Percentiles rank a stretch among this genome's conserved stretches.
These are phyloP conservation scores for Sclerotinia borealis DNA, from an alignment of 2,329 filamentous ascomycete genomes.

Conservation along the genomic window DNA sequence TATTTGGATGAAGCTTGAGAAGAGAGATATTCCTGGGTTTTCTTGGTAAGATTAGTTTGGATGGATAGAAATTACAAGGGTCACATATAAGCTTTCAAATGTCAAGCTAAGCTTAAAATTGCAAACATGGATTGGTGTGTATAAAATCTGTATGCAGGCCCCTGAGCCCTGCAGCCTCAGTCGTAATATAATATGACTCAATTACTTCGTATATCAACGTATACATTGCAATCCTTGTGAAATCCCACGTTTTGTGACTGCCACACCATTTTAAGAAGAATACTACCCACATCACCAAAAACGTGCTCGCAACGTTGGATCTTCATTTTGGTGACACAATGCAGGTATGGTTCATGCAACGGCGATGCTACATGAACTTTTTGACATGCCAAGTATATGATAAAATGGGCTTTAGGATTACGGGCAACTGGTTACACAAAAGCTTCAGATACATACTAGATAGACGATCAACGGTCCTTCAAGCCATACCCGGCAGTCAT, in stretches of 20 bases:
- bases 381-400: too few species aligned
- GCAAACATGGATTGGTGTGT: too few species aligned
- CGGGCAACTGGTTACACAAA: background rate
- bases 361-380: background rate
- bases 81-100: background rate
- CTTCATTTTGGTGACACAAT: background rate
- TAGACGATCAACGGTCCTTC: background rate
- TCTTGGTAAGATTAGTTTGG: background rate
- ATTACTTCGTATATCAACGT: background rate
- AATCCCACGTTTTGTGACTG: background rate
- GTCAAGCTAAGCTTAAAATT: background rate
- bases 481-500: background rate
- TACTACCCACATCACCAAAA: background rate
- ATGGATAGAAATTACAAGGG: background rate
- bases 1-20: slow-evolving; percentile 7
- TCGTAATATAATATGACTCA: background rate
- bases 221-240: background rate
- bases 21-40: slow-evolving; percentile 1
- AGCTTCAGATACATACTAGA: background rate
- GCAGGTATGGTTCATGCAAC: background rate
- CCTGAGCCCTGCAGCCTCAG: background rate
- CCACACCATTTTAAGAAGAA: background rate
- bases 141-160: background rate
- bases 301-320: too few species aligned
- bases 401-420: background rate